Evolutionary conservation across 2,329 filamentous ascomycete species (phyloP).

Genomic region (Colletotrichum tanaceti): DNA sequence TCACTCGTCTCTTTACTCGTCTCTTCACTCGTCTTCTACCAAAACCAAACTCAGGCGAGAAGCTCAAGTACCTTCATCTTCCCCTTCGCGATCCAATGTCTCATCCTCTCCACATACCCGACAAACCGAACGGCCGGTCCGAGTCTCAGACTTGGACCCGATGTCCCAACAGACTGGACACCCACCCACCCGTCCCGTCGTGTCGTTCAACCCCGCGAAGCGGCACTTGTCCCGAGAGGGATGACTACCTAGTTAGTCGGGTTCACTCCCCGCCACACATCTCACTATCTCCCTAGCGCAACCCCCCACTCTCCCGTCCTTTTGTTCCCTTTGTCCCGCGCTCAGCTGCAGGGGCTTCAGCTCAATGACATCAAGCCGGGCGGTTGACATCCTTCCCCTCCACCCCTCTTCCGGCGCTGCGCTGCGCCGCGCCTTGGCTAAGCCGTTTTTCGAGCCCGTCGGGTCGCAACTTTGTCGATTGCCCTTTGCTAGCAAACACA

Average conservation of each 20-base stretch:
- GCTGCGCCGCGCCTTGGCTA: background rate
- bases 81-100: background rate
- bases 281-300: conserved; percentile 1
- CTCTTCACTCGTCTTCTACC: too few relatives aligned
- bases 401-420: too few relatives aligned
- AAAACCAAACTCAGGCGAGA: too few relatives aligned
- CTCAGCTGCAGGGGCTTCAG: too few relatives aligned
- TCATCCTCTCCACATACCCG: background rate
- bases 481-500: background rate
- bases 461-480: background rate
- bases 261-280: background rate
- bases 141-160: background rate
- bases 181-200: background rate
- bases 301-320: background rate
- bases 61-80: background rate
- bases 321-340: conserved; percentile 3
- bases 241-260: too few relatives aligned
- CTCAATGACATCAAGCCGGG: conserved; percentile 9
- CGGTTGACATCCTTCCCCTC: background rate
- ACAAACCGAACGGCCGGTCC: background rate
- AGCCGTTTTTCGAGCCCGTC: conserved; percentile 6
- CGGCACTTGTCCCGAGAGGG: background rate
- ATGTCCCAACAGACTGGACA: background rate
- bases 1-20: too few relatives aligned
- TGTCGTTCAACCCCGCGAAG: too few relatives aligned